Evolutionary conservation across 2,329 filamentous ascomycete genomes (phyloP).

Genomic region (Pleomassaria siparia): DNA sequence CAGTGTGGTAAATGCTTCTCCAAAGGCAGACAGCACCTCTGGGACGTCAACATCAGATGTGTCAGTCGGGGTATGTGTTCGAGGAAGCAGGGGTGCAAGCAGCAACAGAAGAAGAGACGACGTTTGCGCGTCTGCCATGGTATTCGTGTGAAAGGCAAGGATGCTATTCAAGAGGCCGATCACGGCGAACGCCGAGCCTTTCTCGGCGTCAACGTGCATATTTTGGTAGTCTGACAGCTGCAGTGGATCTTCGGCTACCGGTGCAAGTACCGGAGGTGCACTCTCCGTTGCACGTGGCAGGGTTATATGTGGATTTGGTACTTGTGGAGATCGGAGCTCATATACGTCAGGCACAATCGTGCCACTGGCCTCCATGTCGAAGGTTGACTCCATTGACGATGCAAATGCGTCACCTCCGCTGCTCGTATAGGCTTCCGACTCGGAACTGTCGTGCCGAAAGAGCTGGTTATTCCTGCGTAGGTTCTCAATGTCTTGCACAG

Average conservation of each 20-base stretch:
- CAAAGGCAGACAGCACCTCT: constrained; percentile 41
- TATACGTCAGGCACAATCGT: constrained; percentile 43
- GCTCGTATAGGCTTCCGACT: constrained; percentile 41
- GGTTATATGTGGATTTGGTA: constrained; percentile 15
- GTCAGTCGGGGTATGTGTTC: constrained; percentile 39
- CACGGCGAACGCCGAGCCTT: constrained; percentile 42
- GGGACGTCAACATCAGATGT: constrained; percentile 28
- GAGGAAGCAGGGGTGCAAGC: constrained; percentile 48
- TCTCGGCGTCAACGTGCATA: constrained; percentile 36
- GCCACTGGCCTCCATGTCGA: constrained; percentile 46
- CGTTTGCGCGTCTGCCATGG: constrained; percentile 50
- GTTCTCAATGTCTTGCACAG: constrained; percentile 41
- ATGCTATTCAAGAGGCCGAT: constrained; percentile 47
- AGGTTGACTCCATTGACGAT: constrained; percentile 26
- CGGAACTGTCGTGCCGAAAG: constrained; percentile 43
- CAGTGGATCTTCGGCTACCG: constrained; percentile 30
- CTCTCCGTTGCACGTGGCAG: constrained; percentile 26
- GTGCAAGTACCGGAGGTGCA: constrained; percentile 26
- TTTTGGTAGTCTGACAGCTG: constrained; percentile 40
- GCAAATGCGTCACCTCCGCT: constrained; percentile 31
- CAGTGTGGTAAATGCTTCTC: constrained; percentile 42
- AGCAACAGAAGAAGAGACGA: constrained; percentile 51
- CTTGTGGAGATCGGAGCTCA: constrained; percentile 28
- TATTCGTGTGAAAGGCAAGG: constrained; percentile 45
- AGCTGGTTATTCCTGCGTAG: constrained; percentile 44